Conservation (phyloP, 2,329 filamentous ascomycete genomes). For the Aspergillus viridinutans region DNA sequence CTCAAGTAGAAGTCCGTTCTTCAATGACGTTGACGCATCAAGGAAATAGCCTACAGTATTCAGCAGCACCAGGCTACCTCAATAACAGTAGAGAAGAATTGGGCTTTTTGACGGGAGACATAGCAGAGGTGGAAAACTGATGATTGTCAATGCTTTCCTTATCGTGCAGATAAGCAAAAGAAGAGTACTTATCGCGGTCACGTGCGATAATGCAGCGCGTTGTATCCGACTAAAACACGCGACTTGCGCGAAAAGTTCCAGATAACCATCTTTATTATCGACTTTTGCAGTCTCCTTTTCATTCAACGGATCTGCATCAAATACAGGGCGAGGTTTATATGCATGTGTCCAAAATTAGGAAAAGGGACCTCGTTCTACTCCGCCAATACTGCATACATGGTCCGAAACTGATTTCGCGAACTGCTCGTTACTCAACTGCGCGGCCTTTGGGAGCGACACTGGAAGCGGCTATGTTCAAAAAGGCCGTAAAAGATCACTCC, state of each 20-base stretch:
- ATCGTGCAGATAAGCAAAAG: not conserved
- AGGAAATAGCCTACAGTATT: not conserved
- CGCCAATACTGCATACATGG: slow-evolving; percentile 19
- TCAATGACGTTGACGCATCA: not conserved
- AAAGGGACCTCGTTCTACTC: slow-evolving; percentile 16
- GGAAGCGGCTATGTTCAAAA: slow-evolving; percentile 35
- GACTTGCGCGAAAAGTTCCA: not conserved
- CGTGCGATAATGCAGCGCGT: not conserved
- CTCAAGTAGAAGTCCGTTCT: not conserved
- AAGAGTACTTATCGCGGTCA: not conserved
- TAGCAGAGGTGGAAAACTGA: not conserved
- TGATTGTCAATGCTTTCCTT: not conserved
- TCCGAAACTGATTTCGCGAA: slow-evolving; percentile 14
- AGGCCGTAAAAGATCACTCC: slow-evolving; percentile 38
- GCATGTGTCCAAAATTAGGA: slow-evolving; percentile 19
- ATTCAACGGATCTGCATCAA: not conserved
- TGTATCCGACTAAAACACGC: not conserved
- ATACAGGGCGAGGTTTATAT: slow-evolving; percentile 18
- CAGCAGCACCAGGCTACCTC: not conserved
- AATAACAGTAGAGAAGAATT: too few species aligned
- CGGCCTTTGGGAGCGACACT: slow-evolving; percentile 13
- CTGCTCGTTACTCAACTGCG: slow-evolving; percentile 24
- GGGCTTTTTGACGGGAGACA: too few species aligned
- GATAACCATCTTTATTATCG: not conserved
- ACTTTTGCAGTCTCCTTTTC: not conserved